Base-by-base conservation (phyloP, 208 protist species). In the Wallacemonas sp. region DNA sequence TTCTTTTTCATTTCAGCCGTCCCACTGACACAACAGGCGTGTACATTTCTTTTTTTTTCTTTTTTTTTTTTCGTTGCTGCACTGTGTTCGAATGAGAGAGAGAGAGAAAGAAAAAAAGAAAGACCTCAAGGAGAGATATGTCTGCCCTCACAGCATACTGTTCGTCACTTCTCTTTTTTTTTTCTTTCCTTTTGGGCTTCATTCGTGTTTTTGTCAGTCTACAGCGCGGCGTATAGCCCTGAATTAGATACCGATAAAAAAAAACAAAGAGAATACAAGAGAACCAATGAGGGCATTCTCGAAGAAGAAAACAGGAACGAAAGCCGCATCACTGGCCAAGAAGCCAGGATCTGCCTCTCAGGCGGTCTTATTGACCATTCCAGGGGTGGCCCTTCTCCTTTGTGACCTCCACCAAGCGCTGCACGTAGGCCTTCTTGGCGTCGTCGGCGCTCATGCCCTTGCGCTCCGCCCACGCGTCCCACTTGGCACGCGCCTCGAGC, bases 401-500 rank as follows among this genome's bases (percentile, higher is more conserved):
- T 34, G 86, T 82, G 61, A 91, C 75, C 49, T 82, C 73, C 24
- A 88, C 66, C 17, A 95, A 83, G 12, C 47, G 72, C 59, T 78
- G 78, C 39, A 98, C 82, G 70, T 99, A 99, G 34, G 82, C 61
- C 26, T 61, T 60, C 89, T 91, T 96, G 61, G 97, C 97, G 39
- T 95, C 94, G 8, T 97, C 96, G 42, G 86, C 45, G 46, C 73
- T 83, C 77, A 91, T 96, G 61, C 94, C 97, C 79, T 98, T 97
- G 51, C 74, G 47, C 26, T 41, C 69, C 45, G 91, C 88, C 94
- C 96, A 98, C 15, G 94, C 95, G 66, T 98, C 90, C 86, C 91
- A 98, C 83, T 99, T 99, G 69, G 94, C 93, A 55, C 91, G 86
- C 11, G 88, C 87, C 82, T 96, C 90, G 30, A 97, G 21, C 63